A percentile compares a stretch with the other conserved stretches of the same genome.
Evolutionary conservation across 1,139 yeast genomes (phyloP).

Genomic region (Blastobotrys malaysiensis): DNA sequence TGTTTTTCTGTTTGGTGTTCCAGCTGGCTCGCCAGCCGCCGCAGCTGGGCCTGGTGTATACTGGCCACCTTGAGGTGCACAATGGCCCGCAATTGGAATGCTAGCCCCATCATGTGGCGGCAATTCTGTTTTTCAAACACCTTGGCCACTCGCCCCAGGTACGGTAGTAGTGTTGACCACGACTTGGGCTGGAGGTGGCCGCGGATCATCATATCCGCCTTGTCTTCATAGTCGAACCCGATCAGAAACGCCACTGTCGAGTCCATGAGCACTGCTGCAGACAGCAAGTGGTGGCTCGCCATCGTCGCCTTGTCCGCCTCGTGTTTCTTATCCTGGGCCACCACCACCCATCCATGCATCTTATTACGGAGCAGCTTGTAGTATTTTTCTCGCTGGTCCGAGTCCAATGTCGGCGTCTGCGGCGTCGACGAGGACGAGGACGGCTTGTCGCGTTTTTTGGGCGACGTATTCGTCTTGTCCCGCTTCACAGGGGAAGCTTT

Average conservation of each 20-base stretch:
- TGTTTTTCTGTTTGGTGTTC: background rate
- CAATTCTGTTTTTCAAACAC: conserved; percentile 21
- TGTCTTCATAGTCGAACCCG: conserved; percentile 39
- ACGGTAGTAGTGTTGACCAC: conserved; percentile 37
- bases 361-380: conserved; percentile 23
- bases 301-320: conserved; percentile 31
- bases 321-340: conserved; percentile 33
- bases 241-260: conserved; percentile 35
- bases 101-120: conserved; percentile 28
- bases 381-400: conserved; percentile 25
- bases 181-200: conserved; percentile 28
- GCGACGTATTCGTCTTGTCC: too few species aligned
- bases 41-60: conserved; percentile 3
- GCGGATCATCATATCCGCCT: conserved; percentile 26
- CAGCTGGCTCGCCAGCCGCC: background rate
- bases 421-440: conserved; percentile 3
- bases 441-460: background rate
- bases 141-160: conserved; percentile 27
- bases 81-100: conserved; percentile 35
- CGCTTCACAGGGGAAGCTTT: background rate
- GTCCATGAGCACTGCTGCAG: conserved; percentile 33
- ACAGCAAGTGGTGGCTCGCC: conserved; percentile 24
- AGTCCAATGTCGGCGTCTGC: conserved; percentile 1
- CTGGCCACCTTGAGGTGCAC: conserved; percentile 30
- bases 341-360: conserved; percentile 31